Evolutionary conservation across 2,329 filamentous ascomycete species (phyloP), one percentile per base, ranked within the genome.

Genomic region (Daldinia sp.): DNA sequence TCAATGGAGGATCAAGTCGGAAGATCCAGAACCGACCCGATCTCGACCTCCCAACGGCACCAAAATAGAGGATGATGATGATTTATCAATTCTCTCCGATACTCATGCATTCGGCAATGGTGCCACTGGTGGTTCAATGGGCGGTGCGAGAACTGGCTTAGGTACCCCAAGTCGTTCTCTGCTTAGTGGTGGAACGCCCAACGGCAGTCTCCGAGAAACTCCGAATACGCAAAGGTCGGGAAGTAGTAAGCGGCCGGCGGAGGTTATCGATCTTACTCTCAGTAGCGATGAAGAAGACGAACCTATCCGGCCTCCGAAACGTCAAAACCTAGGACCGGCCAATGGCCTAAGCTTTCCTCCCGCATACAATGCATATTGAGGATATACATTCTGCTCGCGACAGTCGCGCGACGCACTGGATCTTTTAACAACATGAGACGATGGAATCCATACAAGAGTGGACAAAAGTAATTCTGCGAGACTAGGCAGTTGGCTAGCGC

Each of bases 261-360:
- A 86, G 50, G 84, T 89, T 2, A 89, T 90, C 68, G 88, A 90
- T 72, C 78, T 90, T 68, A 90, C 88, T 0, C 76, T 87, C 6
- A 87, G 85, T 54, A 86, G 88, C 60, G 85, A 88, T 50, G 85
- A 87, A 42, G 83, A 85, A 18, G 81, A 83, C 53, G 79, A 82
- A 3, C 75, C 80, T 2, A 79, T 81, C 35, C 83, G 83, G 7
- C 79, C 84, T 1, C 68, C 79, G 4, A 89, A 89, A 78, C 81
- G 86, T 55, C 83, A 84, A 67, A 79, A 80, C 44, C 26, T 60
- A 4, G 57, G 62, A 7, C 37, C 53, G 10, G 51, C 60, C 37
- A 61, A 57, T 26, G 56, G 55, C 15, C 37, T 71, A 9, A 41
- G 30, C 33, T 70, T 46, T 30, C 56, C 64, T 33, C 51, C 73